Evolutionary conservation across 192 early-diverging fungal genomes (phyloP).

Genomic region (Haplosporangium gracile): DNA sequence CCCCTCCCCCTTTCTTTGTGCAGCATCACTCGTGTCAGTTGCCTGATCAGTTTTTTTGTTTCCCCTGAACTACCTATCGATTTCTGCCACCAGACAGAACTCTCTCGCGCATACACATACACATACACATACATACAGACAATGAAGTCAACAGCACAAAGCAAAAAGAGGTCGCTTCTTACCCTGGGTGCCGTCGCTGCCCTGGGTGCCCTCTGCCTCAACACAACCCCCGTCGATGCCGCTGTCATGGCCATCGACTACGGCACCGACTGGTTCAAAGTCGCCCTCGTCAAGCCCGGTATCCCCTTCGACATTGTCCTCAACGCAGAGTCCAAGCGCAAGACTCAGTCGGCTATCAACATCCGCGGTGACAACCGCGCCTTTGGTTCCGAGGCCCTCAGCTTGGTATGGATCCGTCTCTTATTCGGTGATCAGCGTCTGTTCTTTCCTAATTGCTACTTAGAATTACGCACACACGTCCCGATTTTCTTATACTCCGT

Average conservation of each 20-base stretch:
- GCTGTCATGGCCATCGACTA: constrained; percentile 97
- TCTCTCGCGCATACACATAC: neutral
- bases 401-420: constrained; percentile 63
- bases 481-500: neutral
- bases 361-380: constrained; percentile 85
- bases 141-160: constrained; percentile 31
- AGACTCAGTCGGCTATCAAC: constrained; percentile 88
- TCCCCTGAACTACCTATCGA: neutral
- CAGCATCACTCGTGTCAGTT: neutral
- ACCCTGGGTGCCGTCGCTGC: constrained; percentile 49
- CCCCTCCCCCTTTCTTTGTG: neutral
- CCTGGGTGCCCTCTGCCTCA: constrained; percentile 49
- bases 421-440: neutral
- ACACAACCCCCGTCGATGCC: constrained; percentile 56
- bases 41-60: constrained; percentile 3
- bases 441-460: neutral
- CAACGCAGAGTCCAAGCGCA: constrained; percentile 95
- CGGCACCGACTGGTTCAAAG: constrained; percentile 98
- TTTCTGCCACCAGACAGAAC: neutral
- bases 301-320: constrained; percentile 94
- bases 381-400: constrained; percentile 90
- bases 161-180: constrained; percentile 45
- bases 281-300: constrained; percentile 92
- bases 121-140: neutral
- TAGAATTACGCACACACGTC: neutral